Evolutionary conservation across 1,284 basidiomycete species (phyloP).

Genomic region (Trichosporon coremiiforme): DNA sequence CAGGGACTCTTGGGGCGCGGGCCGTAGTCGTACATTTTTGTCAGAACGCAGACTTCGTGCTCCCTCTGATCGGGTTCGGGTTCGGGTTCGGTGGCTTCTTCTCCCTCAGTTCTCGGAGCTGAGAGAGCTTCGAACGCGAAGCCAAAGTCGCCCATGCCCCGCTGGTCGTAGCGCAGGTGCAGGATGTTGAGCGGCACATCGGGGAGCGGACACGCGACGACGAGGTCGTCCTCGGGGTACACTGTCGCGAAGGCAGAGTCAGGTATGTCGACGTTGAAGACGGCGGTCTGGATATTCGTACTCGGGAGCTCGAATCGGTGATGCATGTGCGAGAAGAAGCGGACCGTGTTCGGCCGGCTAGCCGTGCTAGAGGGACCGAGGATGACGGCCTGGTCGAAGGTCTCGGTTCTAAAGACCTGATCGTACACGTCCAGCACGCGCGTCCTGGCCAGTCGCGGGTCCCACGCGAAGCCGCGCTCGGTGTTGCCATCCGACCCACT

Average conservation of each 20-base stretch:
- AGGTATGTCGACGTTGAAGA: slow-evolving; percentile 16
- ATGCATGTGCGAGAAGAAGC: slow-evolving; percentile 12
- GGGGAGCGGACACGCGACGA: background rate
- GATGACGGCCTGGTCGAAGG: background rate
- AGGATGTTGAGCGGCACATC: background rate
- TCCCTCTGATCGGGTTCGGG: background rate
- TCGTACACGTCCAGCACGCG: background rate
- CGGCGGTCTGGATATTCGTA: background rate
- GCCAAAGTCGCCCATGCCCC: slow-evolving; percentile 15
- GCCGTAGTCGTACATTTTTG: slow-evolving; percentile 6
- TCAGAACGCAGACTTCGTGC: background rate
- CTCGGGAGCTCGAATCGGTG: background rate
- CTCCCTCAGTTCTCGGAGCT: no score
- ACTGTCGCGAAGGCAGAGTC: slow-evolving; percentile 12
- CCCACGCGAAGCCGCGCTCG: background rate
- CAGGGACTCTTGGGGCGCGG: background rate
- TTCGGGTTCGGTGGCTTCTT: background rate
- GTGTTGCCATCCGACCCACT: background rate
- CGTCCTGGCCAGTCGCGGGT: background rate
- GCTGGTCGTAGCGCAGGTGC: slow-evolving; percentile 8
- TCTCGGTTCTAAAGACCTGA: background rate
- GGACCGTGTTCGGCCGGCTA: background rate
- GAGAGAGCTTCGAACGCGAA: slow-evolving; percentile 3
- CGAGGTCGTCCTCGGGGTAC: slow-evolving; percentile 5
- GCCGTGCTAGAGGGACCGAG: background rate